A percentile compares a stretch with the other conserved stretches of the same genome.
phyloP scores from a whole-genome alignment of 2,329 filamentous ascomycete species.

The Coniochaeta hoffmannii region DNA sequence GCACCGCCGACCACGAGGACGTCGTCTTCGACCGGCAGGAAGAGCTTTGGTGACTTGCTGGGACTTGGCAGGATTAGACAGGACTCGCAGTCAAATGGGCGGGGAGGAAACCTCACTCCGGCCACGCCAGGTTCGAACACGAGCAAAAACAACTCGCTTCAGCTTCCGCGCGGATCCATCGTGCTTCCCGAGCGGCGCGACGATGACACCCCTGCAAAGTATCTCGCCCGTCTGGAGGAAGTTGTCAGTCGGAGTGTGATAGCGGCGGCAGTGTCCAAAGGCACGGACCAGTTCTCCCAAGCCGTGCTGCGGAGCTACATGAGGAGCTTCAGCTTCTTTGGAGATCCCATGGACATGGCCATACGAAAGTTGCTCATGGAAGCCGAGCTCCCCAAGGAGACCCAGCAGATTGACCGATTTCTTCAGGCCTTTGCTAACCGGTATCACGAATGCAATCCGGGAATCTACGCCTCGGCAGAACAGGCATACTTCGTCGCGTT shows the following conservation, averaged over 20 bases:
- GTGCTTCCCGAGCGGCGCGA: conserved; percentile 73
- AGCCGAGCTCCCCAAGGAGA: conserved; percentile 91
- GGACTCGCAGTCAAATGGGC: conserved; percentile 62
- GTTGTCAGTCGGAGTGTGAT: conserved; percentile 74
- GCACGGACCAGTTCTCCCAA: conserved; percentile 74
- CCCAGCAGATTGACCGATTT: conserved; percentile 93
- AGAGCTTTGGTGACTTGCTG: conserved; percentile 88
- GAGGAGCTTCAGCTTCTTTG: conserved; percentile 90
- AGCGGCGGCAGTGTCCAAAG: conserved; percentile 78
- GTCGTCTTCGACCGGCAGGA: conserved; percentile 83
- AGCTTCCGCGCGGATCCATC: conserved; percentile 55
- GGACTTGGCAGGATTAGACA: conserved; percentile 72
- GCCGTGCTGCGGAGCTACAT: conserved; percentile 90
- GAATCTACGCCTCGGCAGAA: conserved; percentile 83
- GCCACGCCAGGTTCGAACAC: conserved; percentile 61
- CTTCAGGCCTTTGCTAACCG: conserved; percentile 91
- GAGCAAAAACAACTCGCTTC: conserved; percentile 80
- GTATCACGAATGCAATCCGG: conserved; percentile 97
- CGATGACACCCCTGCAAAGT: conserved; percentile 84
- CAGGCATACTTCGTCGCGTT: conserved; percentile 99
- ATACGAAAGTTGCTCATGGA: conserved; percentile 94
- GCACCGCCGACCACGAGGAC: conserved; percentile 62
- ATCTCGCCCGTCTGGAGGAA: conserved; percentile 76
- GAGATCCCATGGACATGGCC: conserved; percentile 96
- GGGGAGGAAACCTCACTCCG: conserved; percentile 61